phyloP scores from a whole-genome alignment of 345 rosid species.

The Corchorus capsularis region DNA sequence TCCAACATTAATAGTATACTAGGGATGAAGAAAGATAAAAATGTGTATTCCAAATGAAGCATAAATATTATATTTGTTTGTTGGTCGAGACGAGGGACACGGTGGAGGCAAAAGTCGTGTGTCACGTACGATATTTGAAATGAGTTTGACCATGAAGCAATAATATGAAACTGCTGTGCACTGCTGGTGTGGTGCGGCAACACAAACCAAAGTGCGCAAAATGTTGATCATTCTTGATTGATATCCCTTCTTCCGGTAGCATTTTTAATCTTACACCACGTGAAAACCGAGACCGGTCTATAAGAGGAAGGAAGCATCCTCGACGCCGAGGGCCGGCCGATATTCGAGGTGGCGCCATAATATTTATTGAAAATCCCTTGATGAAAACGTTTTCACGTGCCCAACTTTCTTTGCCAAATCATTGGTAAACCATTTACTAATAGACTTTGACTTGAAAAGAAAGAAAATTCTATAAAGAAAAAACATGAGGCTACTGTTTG shows the following conservation, averaged over 20 bases:
- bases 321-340: not conserved
- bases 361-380: not conserved
- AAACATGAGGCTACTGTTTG: constrained; percentile 9
- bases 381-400: constrained; percentile 16
- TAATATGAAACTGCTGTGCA: not conserved
- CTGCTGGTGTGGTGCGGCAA: not conserved
- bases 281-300: not conserved
- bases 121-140: not conserved
- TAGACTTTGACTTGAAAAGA: constrained; percentile 7
- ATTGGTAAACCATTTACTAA: not conserved
- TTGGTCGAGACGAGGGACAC: no score
- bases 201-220: constrained; percentile 10
- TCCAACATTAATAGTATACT: no score
- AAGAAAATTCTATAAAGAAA: not conserved
- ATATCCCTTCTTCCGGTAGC: no score
- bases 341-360: not conserved
- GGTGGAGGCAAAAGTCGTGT: not conserved
- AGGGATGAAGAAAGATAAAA: no score
- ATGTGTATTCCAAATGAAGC: no score
- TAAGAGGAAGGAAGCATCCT: constrained; percentile 11
- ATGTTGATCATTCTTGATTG: not conserved
- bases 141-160: constrained; percentile 12
- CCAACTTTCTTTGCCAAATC: not conserved
- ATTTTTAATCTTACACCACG: not conserved
- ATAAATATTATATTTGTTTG: no score